Conservation (phyloP, 306 rosid genomes). For the Glycine tomentella region DNA sequence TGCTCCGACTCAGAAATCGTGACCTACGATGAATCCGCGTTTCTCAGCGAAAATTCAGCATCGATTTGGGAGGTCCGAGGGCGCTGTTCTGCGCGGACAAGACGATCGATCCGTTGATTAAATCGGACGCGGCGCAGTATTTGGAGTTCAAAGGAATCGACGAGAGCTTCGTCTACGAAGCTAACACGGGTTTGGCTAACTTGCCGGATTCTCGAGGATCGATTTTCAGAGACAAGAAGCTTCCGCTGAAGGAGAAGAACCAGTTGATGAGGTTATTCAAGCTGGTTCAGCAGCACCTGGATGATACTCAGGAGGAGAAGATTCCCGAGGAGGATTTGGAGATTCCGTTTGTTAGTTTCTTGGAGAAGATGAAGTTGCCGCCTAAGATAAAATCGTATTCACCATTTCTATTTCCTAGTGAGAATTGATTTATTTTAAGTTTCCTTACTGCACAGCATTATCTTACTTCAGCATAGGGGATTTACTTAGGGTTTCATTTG, state of each 20-base stretch:
- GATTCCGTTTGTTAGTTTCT: conserved; percentile 70
- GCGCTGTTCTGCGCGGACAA: conserved; percentile 67
- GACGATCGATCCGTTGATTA: conserved; percentile 64
- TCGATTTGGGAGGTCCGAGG: conserved; percentile 85
- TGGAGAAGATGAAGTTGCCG: conserved; percentile 77
- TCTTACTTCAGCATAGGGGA: too few species aligned
- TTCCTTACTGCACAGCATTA: background rate
- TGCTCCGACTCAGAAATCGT: conserved; percentile 59
- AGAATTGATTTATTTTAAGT: conserved; percentile 46
- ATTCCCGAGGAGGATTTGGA: conserved; percentile 85
- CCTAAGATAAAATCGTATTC: conserved; percentile 87
- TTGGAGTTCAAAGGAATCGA: conserved; percentile 81
- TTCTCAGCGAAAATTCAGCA: conserved; percentile 56
- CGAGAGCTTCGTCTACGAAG: conserved; percentile 63
- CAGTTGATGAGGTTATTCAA: conserved; percentile 88
- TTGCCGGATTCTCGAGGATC: conserved; percentile 93
- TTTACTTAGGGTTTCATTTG: too few species aligned
- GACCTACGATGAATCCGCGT: conserved; percentile 36
- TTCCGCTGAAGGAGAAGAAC: conserved; percentile 77
- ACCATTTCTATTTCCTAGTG: conserved; percentile 60
- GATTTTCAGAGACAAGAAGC: conserved; percentile 78
- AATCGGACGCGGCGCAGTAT: conserved; percentile 68
- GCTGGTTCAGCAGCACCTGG: conserved; percentile 85
- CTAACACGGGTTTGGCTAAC: conserved; percentile 57
- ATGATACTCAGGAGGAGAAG: conserved; percentile 44